A percentile compares a stretch with the other conserved stretches of the same genome.
These are phyloP conservation scores for Phytophthora ohioensis DNA, from an alignment of 352 stramenopile genomes.

Conservation along the genomic window DNA sequence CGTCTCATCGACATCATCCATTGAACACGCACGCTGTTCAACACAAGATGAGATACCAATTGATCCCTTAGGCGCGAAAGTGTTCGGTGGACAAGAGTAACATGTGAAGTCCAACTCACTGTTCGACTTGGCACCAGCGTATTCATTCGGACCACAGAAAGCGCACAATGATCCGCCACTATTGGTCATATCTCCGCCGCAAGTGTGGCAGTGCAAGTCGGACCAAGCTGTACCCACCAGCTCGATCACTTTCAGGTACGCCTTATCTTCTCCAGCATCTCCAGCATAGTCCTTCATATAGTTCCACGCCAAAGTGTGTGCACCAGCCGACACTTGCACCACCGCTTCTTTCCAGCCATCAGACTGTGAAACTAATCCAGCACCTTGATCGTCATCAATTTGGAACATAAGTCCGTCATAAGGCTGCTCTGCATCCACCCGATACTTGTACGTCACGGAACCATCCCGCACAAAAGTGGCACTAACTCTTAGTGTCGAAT, in stretches of 20 bases:
- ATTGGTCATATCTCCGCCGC: constrained; percentile 82
- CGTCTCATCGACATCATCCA: constrained; percentile 67
- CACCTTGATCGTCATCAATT: constrained; percentile 68
- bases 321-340: constrained; percentile 60
- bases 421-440: constrained; percentile 72
- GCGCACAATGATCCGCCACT: constrained; percentile 77
- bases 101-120: constrained; percentile 84
- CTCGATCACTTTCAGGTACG: constrained; percentile 83
- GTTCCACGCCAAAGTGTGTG: constrained; percentile 82
- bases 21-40: constrained; percentile 61
- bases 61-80: constrained; percentile 73
- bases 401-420: constrained; percentile 85
- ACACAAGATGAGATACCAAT: constrained; percentile 78
- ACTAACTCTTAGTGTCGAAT: constrained; percentile 77
- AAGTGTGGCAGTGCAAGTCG: constrained; percentile 78
- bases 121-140: constrained; percentile 70
- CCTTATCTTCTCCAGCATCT: constrained; percentile 74
- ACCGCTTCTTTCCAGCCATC: constrained; percentile 77
- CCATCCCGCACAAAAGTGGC: constrained; percentile 81
- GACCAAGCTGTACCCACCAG: constrained; percentile 82
- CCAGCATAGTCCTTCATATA: constrained; percentile 84
- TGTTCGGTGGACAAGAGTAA: constrained; percentile 70
- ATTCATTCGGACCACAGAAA: constrained; percentile 84
- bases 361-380: constrained; percentile 65
- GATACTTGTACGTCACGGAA: constrained; percentile 81